A percentile compares a stretch with the other conserved stretches of the same genome.
These are phyloP conservation scores for Epichloe glyceriae DNA, from an alignment of 2,329 filamentous ascomycete genomes.

Conservation along the genomic window DNA sequence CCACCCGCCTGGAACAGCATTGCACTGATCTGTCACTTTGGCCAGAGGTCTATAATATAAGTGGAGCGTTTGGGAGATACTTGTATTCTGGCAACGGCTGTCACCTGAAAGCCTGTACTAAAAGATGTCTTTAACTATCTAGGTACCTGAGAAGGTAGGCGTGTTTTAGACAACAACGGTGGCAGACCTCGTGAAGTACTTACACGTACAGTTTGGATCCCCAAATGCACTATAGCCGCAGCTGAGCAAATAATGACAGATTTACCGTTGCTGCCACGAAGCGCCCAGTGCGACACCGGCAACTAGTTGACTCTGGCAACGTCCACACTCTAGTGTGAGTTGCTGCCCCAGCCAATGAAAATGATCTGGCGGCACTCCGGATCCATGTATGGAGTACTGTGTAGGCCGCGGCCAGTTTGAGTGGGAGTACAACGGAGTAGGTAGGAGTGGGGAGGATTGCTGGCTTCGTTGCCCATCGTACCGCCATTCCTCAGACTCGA, in stretches of 20 bases:
- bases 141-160: too few species aligned
- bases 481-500: slow-evolving; percentile 2
- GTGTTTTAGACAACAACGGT: neutral
- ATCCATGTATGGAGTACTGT: neutral
- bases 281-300: neutral
- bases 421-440: neutral
- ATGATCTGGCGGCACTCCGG: slow-evolving; percentile 1
- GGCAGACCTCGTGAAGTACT: neutral
- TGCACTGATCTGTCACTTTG: neutral
- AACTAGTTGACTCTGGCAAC: neutral
- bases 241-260: too few species aligned
- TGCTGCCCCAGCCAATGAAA: neutral
- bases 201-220: neutral
- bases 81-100: neutral
- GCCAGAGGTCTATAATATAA: neutral
- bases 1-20: slow-evolving; percentile 1
- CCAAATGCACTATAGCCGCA: too few species aligned
- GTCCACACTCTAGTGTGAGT: neutral
- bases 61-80: neutral
- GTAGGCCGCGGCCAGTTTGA: neutral
- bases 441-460: neutral
- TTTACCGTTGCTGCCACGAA: neutral
- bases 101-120: neutral
- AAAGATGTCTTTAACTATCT: too few species aligned
- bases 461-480: slow-evolving; percentile 5